phyloP scores from a whole-genome alignment of 208 protist species.

The Kentomonas sorsogonicus region DNA sequence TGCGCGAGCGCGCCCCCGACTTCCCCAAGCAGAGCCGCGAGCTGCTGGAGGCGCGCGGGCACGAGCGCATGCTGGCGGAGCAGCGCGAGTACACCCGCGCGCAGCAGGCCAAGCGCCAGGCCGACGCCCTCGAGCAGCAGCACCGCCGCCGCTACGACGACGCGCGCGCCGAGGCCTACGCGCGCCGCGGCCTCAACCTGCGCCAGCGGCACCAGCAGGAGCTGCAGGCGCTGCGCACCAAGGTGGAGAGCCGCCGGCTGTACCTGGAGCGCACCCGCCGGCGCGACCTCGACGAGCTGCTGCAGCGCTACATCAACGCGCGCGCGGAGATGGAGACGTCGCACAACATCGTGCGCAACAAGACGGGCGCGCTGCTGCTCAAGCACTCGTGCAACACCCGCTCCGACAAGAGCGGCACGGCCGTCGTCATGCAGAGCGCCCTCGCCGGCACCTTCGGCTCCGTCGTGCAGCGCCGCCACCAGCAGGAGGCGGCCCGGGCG shows the following conservation, averaged over 20 bases:
- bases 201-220: conserved; percentile 80
- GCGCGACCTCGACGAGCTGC: conserved; percentile 80
- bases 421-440: conserved; percentile 65
- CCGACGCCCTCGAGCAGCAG: conserved; percentile 57
- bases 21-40: conserved; percentile 59
- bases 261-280: conserved; percentile 77
- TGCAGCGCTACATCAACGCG: conserved; percentile 86
- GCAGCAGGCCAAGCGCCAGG: conserved; percentile 70
- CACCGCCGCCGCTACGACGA: conserved; percentile 72
- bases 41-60: conserved; percentile 71
- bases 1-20: conserved; percentile 46
- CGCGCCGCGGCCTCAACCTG: conserved; percentile 49
- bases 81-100: conserved; percentile 85
- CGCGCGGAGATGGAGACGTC: conserved; percentile 76
- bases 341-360: conserved; percentile 85
- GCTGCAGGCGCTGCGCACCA: conserved; percentile 62
- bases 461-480: conserved; percentile 49
- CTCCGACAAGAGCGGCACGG: conserved; percentile 69
- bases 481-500: too few species aligned
- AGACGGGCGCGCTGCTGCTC: conserved; percentile 77
- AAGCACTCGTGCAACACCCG: conserved; percentile 85
- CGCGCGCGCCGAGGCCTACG: conserved; percentile 49
- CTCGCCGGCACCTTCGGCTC: conserved; percentile 71
- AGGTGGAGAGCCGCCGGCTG: conserved; percentile 61
- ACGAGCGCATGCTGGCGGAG: conserved; percentile 83